phyloP scores from a whole-genome alignment of 2,329 filamentous ascomycete genomes.

The Graphiopsis chlorocephala region DNA sequence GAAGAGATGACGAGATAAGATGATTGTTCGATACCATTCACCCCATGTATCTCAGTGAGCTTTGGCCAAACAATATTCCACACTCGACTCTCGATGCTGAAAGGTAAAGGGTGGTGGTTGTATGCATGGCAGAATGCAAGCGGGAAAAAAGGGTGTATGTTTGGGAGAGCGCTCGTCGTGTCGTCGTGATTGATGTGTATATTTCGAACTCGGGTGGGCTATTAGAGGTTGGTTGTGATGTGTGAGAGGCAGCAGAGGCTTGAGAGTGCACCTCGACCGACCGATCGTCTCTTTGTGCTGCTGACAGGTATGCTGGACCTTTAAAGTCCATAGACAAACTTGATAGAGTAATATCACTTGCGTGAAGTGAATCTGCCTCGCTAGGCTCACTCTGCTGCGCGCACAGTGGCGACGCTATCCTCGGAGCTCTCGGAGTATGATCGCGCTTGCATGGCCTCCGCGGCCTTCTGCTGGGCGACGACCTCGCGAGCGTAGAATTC shows the following conservation, averaged over 20 bases:
- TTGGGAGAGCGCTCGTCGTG: not conserved
- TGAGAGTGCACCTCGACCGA: not conserved
- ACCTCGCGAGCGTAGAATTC: conserved; percentile 96
- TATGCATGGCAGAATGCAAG: not conserved
- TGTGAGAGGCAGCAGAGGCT: not conserved
- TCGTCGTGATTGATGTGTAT: not conserved
- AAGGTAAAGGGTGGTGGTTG: not conserved
- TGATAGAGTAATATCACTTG: not conserved
- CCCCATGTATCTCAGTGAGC: not conserved
- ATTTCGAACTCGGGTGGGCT: not conserved
- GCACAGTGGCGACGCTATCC: conserved; percentile 32
- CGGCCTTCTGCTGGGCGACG: conserved; percentile 59
- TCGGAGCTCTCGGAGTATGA: conserved; percentile 33
- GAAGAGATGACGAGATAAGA: not conserved
- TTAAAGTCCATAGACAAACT: not conserved
- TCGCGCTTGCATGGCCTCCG: conserved; percentile 27
- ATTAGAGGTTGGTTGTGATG: not conserved
- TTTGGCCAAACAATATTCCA: not conserved
- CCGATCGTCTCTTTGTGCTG: not conserved
- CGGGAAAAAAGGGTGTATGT: not conserved
- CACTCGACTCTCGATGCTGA: not conserved
- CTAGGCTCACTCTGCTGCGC: conserved; percentile 19
- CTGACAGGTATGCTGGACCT: not conserved
- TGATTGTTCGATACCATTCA: not conserved
- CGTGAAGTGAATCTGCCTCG: not conserved